Evolutionary conservation across 257 asterid genomes (phyloP), one percentile per base, ranked within the genome.

Genomic region (Salvia rosmarinus): DNA sequence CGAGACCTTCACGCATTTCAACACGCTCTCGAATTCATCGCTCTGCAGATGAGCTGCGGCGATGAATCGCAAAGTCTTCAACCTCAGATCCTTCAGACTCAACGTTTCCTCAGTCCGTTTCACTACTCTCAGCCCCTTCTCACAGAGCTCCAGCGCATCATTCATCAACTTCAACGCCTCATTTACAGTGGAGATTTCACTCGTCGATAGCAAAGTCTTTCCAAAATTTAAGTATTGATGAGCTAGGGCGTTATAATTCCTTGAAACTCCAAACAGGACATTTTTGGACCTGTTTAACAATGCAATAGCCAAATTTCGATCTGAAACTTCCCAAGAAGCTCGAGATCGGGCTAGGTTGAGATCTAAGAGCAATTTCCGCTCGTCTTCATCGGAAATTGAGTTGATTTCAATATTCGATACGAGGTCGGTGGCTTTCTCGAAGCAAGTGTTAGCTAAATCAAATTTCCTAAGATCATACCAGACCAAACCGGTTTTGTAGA

Each of bases 1-100:
- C 84, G 89, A 78, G 50, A 94, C 89, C 82, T 88, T 89, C 56
- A 91, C 96, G 49, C 99, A 94, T 81, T 89, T 94, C 88, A 94
- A 72, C 58, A 91, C 99, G 21, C 85, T 88, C 83, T 94, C 99
- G 35, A 88, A 94, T 57, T 94, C 99, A 76, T 89, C 89, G 30
- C 83, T 74, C 89, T 95, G 99, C 91, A 95, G 72, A 86, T 95
- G 98, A 8, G 89, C 84, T 0, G 96, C 97, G 6, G 95, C 97
- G 35, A 91, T 89, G 86, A 91, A 95, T 74, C 99, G 83, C 81
- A 95, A 77, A 37, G 89, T 82, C 85, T 88, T 95, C 82, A 88
- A 63, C 79, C 95, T 84, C 90, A 88, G 57, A 57, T 87, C 99
- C 90, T 91, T 95, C 83, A 95, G 70, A 64, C 73, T 79, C 81